Evolutionary conservation across 2,329 filamentous ascomycete species (phyloP), one percentile per base, ranked within the genome.

Genomic region (Mycogone perniciosa): DNA sequence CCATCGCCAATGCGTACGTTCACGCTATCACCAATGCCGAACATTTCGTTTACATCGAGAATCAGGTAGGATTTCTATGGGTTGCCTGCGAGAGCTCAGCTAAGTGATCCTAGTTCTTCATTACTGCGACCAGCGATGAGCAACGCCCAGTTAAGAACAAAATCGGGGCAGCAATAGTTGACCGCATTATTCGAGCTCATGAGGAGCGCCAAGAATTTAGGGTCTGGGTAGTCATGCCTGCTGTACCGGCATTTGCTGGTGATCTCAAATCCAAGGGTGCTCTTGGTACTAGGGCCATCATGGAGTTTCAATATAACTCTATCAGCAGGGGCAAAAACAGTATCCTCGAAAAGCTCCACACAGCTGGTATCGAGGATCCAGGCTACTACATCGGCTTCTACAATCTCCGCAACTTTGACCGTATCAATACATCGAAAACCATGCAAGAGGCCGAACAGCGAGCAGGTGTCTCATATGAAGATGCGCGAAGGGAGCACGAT

Each of bases 1-100:
- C 89, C 1, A 92, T 96, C 55, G 82, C 85, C 54, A 91, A 92
- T 63, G 90, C 90, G 1, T 95, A 95, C 62, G 82, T 87, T 33
- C 76, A 86, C 40, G 77, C 82, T 30, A 90, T 90, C 59, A 73
- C 71, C 35, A 81, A 82, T 44, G 84, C 84, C 13, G 72, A 82
- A 61, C 82, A 89, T 63, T 90, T 86, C 61, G 69, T 91, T 52
- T 91, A 90, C 66, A 89, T 91, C 34, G 86, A 91, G 65, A 90
- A 91, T 61, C 84, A 81, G 64, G 76, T 75, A 60, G 51, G 62
- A 7, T 4, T 4, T 3, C 6, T 5, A n/a, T 7, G 4, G 9
- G 2, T 2, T n/a, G 0, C 5, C 2, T 44, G 5, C 13, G 1
- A 2, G 1, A 11, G 0, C 11, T 1, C 31, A 13, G 4, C 55